phyloP scores from a whole-genome alignment of 768 basidiomycete species.

The Suillus variegatus region DNA sequence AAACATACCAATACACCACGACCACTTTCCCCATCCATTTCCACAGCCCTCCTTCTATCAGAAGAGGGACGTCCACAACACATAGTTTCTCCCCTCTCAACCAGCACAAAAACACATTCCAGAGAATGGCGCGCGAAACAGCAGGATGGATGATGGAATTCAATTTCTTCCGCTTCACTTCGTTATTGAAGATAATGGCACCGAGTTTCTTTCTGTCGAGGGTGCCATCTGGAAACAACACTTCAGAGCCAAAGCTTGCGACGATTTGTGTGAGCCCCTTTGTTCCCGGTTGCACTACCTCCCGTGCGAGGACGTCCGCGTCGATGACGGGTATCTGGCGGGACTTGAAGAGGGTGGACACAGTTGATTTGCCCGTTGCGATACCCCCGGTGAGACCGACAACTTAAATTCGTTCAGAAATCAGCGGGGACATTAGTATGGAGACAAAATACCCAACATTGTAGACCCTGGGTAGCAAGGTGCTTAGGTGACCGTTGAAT shows the following conservation, averaged over 20 bases:
- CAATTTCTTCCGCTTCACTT: slow-evolving; percentile 64
- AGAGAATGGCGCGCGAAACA: slow-evolving; percentile 77
- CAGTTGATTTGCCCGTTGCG: slow-evolving; percentile 95
- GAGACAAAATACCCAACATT: neutral
- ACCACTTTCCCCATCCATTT: slow-evolving; percentile 81
- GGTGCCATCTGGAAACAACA: slow-evolving; percentile 67
- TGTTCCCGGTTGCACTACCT: slow-evolving; percentile 85
- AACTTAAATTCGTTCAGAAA: slow-evolving; percentile 46
- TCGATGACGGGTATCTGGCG: slow-evolving; percentile 85
- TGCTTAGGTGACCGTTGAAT: neutral
- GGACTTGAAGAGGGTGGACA: slow-evolving; percentile 68
- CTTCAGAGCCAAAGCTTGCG: slow-evolving; percentile 64
- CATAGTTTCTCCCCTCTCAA: slow-evolving; percentile 74
- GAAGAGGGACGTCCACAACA: slow-evolving; percentile 87
- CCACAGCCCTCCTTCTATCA: slow-evolving; percentile 89
- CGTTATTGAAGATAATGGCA: slow-evolving; percentile 80
- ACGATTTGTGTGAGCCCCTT: slow-evolving; percentile 68
- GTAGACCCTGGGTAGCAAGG: neutral
- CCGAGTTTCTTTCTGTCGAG: slow-evolving; percentile 87
- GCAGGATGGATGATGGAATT: slow-evolving; percentile 92
- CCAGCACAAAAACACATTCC: slow-evolving; percentile 71
- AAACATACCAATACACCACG: slow-evolving; percentile 86
- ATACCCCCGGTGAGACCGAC: slow-evolving; percentile 96
- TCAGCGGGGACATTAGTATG: neutral
- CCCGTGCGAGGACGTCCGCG: slow-evolving; percentile 86